These are phyloP conservation scores for Tulasnella calospora DNA, from an alignment of 768 basidiomycete genomes.

Conservation along the genomic window DNA sequence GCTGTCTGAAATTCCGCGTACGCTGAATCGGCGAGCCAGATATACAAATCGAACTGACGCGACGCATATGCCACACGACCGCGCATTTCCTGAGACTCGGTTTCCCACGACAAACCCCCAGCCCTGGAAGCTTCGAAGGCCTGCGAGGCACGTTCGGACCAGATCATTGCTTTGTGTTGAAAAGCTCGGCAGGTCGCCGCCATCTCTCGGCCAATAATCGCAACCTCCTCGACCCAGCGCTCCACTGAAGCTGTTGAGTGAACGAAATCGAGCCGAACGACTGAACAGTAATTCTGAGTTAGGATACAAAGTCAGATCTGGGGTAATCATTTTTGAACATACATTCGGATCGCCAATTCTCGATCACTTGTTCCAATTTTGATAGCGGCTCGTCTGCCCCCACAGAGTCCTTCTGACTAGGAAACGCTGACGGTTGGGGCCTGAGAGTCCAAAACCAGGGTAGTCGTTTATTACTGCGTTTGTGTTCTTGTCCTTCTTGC, in stretches of 20 bases:
- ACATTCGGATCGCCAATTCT: not conserved
- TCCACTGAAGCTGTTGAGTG: not conserved
- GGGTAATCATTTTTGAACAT: not conserved
- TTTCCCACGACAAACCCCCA: not conserved
- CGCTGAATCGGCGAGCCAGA: not conserved
- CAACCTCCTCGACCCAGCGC: not conserved
- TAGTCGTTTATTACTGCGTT: not conserved
- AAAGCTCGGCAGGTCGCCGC: not conserved
- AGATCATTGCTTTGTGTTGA: not conserved
- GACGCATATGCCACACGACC: not conserved
- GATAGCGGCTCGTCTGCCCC: not conserved
- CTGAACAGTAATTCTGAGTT: not conserved
- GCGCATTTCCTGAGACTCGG: not conserved
- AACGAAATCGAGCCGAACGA: not conserved
- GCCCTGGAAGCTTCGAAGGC: not conserved
- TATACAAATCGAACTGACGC: not conserved
- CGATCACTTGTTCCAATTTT: not conserved
- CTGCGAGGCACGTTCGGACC: not conserved
- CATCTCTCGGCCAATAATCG: not conserved
- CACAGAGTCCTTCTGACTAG: not conserved
- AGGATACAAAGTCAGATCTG: not conserved
- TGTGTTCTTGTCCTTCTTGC: not conserved
- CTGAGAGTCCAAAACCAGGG: not conserved
- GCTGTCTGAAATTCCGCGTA: not conserved
- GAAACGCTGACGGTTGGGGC: not conserved